A percentile compares a stretch with the other conserved stretches of the same genome.
Conservation (phyloP, 2,329 filamentous ascomycete genomes). For the Raffaelea deltoideospora region DNA sequence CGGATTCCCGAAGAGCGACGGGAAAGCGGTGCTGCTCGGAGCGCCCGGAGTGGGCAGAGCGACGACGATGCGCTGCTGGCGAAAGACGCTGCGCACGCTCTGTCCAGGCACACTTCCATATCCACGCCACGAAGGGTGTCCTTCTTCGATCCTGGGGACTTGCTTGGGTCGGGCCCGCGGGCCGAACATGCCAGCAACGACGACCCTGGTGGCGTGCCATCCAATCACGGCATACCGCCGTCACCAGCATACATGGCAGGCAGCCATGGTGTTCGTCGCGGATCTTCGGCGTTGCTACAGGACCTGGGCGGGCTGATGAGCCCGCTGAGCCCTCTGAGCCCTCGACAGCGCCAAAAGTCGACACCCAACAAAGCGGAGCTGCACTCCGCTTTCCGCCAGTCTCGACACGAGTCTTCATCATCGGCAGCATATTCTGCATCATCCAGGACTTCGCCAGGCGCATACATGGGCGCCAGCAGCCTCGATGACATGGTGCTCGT, state of each 20-base stretch:
- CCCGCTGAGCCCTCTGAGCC: slow-evolving; percentile 21
- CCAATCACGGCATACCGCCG: slow-evolving; percentile 23
- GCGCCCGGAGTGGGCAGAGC: slow-evolving; percentile 17
- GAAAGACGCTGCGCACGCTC: slow-evolving; percentile 18
- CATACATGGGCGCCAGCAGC: background rate
- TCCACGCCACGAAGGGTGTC: slow-evolving; percentile 47
- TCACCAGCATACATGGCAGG: slow-evolving; percentile 25
- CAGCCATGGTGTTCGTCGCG: slow-evolving; percentile 30
- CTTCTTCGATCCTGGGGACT: slow-evolving; percentile 73
- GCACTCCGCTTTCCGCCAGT: slow-evolving; percentile 25
- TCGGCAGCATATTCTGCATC: too few relatives aligned
- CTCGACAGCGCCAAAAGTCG: slow-evolving; percentile 1
- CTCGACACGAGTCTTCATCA: background rate
- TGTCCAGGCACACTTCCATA: slow-evolving; percentile 23
- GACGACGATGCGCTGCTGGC: slow-evolving; percentile 30
- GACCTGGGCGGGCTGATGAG: slow-evolving; percentile 40
- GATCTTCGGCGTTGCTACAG: slow-evolving; percentile 42
- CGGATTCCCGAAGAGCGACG: slow-evolving; percentile 23
- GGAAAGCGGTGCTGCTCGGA: slow-evolving; percentile 14
- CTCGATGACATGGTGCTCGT: slow-evolving; percentile 6
- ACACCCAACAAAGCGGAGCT: slow-evolving; percentile 19
- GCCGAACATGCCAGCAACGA: slow-evolving; percentile 22
- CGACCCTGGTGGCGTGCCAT: too few relatives aligned
- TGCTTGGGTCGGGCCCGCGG: slow-evolving; percentile 31
- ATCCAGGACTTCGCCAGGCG: background rate